Conservation (phyloP, 768 basidiomycete species). For the Coprinopsis marcescibilis region DNA sequence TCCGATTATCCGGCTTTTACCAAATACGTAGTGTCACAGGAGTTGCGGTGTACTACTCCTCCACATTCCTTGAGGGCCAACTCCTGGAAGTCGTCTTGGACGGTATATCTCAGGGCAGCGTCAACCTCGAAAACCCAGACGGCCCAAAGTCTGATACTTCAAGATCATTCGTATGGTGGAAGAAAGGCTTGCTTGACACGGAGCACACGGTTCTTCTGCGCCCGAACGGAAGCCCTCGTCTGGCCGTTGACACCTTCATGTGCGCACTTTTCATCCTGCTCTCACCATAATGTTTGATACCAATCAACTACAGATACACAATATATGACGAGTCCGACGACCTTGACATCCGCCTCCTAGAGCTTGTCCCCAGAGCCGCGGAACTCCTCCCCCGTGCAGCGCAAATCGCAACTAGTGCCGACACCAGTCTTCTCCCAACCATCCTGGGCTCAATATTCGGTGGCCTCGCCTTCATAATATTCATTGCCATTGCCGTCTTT, state of each 20-base stretch:
- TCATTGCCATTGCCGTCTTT: background rate
- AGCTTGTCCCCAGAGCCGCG: background rate
- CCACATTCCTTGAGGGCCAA: background rate
- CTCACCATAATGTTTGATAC: background rate
- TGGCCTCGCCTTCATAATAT: background rate
- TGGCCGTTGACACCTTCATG: background rate
- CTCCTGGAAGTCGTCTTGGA: background rate
- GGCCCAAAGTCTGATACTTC: too few relatives aligned
- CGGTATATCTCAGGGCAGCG: background rate
- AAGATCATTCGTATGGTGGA: background rate
- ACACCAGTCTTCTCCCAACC: background rate
- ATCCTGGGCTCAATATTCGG: conserved; percentile 2
- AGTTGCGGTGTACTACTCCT: background rate
- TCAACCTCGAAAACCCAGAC: background rate
- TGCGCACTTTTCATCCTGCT: background rate
- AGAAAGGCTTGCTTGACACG: background rate
- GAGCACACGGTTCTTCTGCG: background rate
- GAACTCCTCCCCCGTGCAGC: background rate
- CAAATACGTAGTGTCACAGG: background rate
- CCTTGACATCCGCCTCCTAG: background rate
- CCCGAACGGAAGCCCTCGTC: background rate
- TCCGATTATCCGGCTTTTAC: background rate
- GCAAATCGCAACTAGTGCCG: background rate
- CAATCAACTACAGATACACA: background rate
- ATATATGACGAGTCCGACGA: background rate